Conservation (phyloP, 306 rosid species). For the Castanea mollissima region DNA sequence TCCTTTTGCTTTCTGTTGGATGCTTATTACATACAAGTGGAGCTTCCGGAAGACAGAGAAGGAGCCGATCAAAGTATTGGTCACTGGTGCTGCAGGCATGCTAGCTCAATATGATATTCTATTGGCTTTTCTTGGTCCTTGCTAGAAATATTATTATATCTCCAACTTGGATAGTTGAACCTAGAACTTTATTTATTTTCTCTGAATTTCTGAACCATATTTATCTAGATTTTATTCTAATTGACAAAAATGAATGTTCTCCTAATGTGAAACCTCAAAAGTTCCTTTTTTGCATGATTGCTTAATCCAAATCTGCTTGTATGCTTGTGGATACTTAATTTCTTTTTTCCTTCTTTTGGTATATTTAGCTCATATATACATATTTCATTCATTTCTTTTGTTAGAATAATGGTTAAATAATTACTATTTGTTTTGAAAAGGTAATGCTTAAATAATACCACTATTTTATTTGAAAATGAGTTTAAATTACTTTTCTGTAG, state of each 20-base stretch:
- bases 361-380: no score
- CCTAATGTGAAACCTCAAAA: not conserved
- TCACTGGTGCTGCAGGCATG: conserved; percentile 92
- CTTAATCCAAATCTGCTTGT: not conserved
- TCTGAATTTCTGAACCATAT: not conserved
- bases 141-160: not conserved
- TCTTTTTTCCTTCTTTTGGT: not conserved
- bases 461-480: no score
- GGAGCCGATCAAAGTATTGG: conserved; percentile 67
- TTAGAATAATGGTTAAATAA: no score
- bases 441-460: no score
- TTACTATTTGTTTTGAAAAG: no score
- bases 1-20: conserved; percentile 57
- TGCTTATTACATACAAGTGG: conserved; percentile 61
- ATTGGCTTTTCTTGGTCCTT: not conserved
- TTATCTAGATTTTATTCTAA: not conserved
- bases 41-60: conserved; percentile 53
- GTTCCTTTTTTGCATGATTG: not conserved
- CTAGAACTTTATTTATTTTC: not conserved
- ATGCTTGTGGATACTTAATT: no score
- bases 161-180: not conserved
- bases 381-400: no score
- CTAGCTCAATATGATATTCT: not conserved
- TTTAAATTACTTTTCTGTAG: no score
- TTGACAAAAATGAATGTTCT: not conserved